These are phyloP conservation scores for Ophiognomonia clavigignenti-juglandacearum DNA, from an alignment of 2,329 filamentous ascomycete species.

Conservation along the genomic window DNA sequence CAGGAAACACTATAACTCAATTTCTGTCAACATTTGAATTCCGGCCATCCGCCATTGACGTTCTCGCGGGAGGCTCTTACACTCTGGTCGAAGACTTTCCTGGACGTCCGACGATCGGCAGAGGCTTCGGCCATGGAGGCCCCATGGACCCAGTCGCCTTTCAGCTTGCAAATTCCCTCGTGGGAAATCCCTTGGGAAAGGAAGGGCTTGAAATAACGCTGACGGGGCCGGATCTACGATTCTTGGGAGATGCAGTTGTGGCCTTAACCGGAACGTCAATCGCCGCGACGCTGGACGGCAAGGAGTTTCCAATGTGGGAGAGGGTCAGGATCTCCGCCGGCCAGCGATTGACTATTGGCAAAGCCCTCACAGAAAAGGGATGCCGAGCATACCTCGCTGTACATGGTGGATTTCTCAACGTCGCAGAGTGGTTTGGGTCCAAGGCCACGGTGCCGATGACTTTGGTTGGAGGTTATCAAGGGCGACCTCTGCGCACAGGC, in stretches of 20 bases:
- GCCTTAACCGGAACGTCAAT: constrained; percentile 53
- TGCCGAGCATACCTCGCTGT: constrained; percentile 56
- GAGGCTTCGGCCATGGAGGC: constrained; percentile 54
- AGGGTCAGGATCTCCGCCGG: constrained; percentile 36
- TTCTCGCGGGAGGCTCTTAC: constrained; percentile 51
- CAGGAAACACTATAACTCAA: constrained; percentile 51
- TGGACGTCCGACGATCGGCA: constrained; percentile 49
- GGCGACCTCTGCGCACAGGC: constrained; percentile 46
- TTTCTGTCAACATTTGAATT: constrained; percentile 49
- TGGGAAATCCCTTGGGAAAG: constrained; percentile 45
- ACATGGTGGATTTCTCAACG: constrained; percentile 25
- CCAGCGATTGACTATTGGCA: constrained; percentile 51
- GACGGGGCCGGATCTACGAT: constrained; percentile 53
- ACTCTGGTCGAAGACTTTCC: constrained; percentile 56
- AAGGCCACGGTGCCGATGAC: constrained; percentile 52
- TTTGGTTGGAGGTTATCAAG: constrained; percentile 53
- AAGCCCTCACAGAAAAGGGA: constrained; percentile 39
- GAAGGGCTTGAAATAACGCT: constrained; percentile 58
- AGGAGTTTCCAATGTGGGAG: constrained; percentile 49
- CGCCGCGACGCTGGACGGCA: constrained; percentile 45
- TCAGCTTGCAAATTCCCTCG: constrained; percentile 54
- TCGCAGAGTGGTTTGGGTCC: constrained; percentile 52
- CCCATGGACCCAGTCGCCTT: constrained; percentile 59
- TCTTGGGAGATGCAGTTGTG: constrained; percentile 48
- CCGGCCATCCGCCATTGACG: constrained; percentile 46